These are phyloP conservation scores for Malassezia obtusa DNA, from an alignment of 1,284 basidiomycete species.

Conservation along the genomic window DNA sequence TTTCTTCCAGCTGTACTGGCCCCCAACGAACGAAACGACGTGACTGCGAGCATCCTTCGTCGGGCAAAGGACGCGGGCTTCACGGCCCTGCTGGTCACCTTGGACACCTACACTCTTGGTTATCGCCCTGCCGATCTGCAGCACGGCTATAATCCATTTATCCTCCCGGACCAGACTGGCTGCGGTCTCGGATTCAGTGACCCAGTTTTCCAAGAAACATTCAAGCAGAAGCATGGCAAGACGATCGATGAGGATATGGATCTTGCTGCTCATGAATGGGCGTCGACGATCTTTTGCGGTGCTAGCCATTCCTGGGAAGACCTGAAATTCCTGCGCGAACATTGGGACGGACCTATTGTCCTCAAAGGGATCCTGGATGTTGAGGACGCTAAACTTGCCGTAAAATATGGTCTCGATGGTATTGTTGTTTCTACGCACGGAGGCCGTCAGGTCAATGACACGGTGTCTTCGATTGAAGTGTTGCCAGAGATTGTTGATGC, in stretches of 20 bases:
- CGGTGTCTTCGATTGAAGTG: slow-evolving; percentile 26
- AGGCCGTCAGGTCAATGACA: slow-evolving; percentile 42
- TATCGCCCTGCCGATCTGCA: no score
- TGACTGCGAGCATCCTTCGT: slow-evolving; percentile 58
- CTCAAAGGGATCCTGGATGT: slow-evolving; percentile 38
- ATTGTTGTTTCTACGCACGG: slow-evolving; percentile 42
- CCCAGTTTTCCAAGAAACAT: slow-evolving; percentile 32
- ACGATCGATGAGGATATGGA: slow-evolving; percentile 27
- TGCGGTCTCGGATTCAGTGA: slow-evolving; percentile 32
- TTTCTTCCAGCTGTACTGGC: slow-evolving; percentile 51
- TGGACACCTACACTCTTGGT: no score
- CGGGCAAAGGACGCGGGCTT: slow-evolving; percentile 61
- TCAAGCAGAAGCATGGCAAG: background rate
- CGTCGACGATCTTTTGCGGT: background rate
- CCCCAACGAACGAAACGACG: slow-evolving; percentile 53
- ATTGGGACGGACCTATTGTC: slow-evolving; percentile 35
- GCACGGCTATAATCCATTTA: slow-evolving; percentile 46
- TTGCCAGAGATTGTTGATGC: slow-evolving; percentile 25
- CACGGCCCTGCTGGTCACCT: no score
- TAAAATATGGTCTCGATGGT: slow-evolving; percentile 35
- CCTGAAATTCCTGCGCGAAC: slow-evolving; percentile 22
- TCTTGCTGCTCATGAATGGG: slow-evolving; percentile 23
- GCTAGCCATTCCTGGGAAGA: slow-evolving; percentile 35
- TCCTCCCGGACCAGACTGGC: slow-evolving; percentile 51
- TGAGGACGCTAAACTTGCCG: slow-evolving; percentile 28